These are phyloP conservation scores for Paecilomyces sp. DNA, from an alignment of 2,329 filamentous ascomycete species.

Conservation along the genomic window DNA sequence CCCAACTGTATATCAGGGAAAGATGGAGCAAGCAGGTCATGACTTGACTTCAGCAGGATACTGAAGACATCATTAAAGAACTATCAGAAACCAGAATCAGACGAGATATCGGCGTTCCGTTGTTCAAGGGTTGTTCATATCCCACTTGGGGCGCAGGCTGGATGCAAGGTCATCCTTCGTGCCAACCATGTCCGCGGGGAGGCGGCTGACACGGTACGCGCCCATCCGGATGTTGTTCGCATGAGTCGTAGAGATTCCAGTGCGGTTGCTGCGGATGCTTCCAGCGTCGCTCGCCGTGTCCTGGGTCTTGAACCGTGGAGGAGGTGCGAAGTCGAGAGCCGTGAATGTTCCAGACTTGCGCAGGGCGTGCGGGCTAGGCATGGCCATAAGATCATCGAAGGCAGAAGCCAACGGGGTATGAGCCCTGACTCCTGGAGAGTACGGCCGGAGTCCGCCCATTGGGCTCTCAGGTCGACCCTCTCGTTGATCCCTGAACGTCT, in stretches of 20 bases:
- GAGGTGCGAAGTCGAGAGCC: slow-evolving; percentile 43
- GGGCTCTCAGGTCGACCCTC: slow-evolving; percentile 61
- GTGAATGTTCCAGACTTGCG: slow-evolving; percentile 44
- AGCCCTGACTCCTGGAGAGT: slow-evolving; percentile 63
- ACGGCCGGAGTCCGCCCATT: slow-evolving; percentile 55
- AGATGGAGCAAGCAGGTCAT: slow-evolving; percentile 10
- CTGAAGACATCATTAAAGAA: slow-evolving; percentile 13
- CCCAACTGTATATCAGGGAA: background rate
- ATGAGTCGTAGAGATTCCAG: slow-evolving; percentile 66
- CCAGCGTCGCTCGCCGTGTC: slow-evolving; percentile 39
- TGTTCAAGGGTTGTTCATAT: slow-evolving; percentile 32
- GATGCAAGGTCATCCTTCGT: slow-evolving; percentile 60
- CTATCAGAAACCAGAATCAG: background rate
- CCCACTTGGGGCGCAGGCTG: slow-evolving; percentile 52
- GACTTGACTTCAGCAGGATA: slow-evolving; percentile 7
- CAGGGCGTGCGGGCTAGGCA: slow-evolving; percentile 70
- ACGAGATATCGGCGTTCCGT: slow-evolving; percentile 5
- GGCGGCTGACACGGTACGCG: slow-evolving; percentile 76
- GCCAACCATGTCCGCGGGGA: slow-evolving; percentile 76
- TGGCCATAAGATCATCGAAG: slow-evolving; percentile 75
- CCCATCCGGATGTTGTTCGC: slow-evolving; percentile 68
- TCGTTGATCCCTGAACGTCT: slow-evolving; percentile 57
- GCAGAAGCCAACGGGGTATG: slow-evolving; percentile 74
- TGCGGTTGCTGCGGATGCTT: slow-evolving; percentile 61
- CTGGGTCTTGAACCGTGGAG: slow-evolving; percentile 37